Evolutionary conservation across 805 yeast species (phyloP).

Genomic region (Myxozyma vanderwaltii): DNA sequence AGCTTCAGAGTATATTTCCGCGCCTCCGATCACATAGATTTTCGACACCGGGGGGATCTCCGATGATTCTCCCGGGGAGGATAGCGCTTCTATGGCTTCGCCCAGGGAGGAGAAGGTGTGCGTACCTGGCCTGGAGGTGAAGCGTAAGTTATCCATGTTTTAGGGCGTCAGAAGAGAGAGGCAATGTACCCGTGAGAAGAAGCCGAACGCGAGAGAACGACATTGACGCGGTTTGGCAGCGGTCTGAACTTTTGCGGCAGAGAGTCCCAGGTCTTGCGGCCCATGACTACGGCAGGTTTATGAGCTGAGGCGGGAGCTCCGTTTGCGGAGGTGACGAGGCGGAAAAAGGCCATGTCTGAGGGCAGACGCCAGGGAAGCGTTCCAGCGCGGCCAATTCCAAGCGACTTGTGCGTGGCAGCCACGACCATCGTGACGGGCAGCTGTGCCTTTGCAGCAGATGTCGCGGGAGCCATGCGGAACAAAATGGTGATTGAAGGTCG

Average conservation of each 20-base stretch:
- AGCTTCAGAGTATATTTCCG: conserved; percentile 72
- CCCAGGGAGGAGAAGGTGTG: conserved; percentile 17
- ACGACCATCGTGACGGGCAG: conserved; percentile 61
- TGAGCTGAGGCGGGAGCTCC: conserved; percentile 41
- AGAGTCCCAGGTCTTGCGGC: conserved; percentile 93
- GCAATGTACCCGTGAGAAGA: conserved; percentile 19
- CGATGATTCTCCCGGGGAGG: neutral
- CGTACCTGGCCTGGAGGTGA: conserved; percentile 12
- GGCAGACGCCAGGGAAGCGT: conserved; percentile 83
- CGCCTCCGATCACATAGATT: conserved; percentile 89
- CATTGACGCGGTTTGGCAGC: conserved; percentile 69
- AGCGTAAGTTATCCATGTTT: neutral
- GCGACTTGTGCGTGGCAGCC: conserved; percentile 73
- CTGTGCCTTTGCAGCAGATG: conserved; percentile 1
- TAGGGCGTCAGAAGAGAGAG: neutral
- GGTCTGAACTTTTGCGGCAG: conserved; percentile 87
- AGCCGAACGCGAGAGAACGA: conserved; percentile 63
- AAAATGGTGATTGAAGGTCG: neutral
- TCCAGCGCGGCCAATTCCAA: conserved; percentile 85
- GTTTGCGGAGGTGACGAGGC: conserved; percentile 61
- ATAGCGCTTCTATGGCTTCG: conserved; percentile 16
- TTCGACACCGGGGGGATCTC: conserved; percentile 16
- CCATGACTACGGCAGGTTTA: conserved; percentile 86
- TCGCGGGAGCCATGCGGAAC: neutral
- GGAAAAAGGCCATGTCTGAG: conserved; percentile 84